These are phyloP conservation scores for Aspergillus bridgeri DNA, from an alignment of 495 filamentous ascomycete species.

Conservation along the genomic window DNA sequence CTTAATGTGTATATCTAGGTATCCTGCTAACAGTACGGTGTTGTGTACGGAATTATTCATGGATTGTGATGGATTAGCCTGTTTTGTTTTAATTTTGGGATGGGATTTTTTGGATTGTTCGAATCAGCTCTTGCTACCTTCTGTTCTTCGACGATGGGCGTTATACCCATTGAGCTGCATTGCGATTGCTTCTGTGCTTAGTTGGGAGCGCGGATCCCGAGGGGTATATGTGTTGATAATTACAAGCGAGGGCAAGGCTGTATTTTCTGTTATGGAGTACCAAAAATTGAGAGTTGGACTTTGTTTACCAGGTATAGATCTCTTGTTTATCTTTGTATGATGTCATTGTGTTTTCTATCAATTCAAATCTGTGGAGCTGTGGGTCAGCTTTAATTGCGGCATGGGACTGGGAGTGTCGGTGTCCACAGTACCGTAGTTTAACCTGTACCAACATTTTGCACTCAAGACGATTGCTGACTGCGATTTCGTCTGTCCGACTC, in stretches of 20 bases:
- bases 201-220: neutral
- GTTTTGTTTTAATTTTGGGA: neutral
- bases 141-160: constrained; percentile 2
- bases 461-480: neutral
- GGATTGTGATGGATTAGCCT: neutral
- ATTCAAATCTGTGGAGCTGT: neutral
- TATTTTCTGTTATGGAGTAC: constrained; percentile 11
- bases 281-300: constrained; percentile 5
- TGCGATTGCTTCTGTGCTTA: constrained; percentile 8
- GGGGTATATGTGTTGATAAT: constrained; percentile 4
- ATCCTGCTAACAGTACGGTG: neutral
- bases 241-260: constrained; percentile 4
- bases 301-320: constrained; percentile 15
- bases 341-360: constrained; percentile 6
- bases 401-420: neutral
- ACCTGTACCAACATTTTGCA: neutral
- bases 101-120: neutral
- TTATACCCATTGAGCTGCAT: constrained; percentile 13
- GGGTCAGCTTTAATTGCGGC: neutral
- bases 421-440: neutral
- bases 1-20: constrained; percentile 56
- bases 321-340: constrained; percentile 14
- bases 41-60: constrained; percentile 4
- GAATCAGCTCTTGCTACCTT: constrained; percentile 1
- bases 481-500: too few relatives aligned